Percentiles rank a stretch among this genome's conserved stretches.
These are phyloP conservation scores for Podochytrium sp. DNA, from an alignment of 192 early-diverging fungal species.

Conservation along the genomic window DNA sequence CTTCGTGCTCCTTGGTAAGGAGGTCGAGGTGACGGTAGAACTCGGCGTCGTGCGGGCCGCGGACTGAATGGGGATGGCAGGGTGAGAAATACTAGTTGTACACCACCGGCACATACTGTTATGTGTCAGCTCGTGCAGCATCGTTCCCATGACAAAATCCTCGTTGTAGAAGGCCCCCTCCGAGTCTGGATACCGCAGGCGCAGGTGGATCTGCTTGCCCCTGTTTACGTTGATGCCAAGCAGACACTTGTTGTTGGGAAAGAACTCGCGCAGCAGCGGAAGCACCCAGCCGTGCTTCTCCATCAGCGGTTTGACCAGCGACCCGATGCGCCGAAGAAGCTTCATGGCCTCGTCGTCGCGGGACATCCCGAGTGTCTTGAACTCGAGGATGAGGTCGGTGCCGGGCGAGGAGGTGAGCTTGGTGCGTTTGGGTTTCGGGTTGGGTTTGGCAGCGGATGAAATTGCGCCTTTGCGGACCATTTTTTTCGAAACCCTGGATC, in stretches of 20 bases:
- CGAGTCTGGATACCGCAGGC: slow-evolving; percentile 62
- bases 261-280: slow-evolving; percentile 61
- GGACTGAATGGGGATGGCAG: slow-evolving; percentile 37
- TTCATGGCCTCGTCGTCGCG: slow-evolving; percentile 34
- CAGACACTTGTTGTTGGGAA: slow-evolving; percentile 53
- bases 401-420: slow-evolving; percentile 1
- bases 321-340: slow-evolving; percentile 22
- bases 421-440: not conserved
- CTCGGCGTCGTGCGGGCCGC: slow-evolving; percentile 65
- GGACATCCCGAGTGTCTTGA: slow-evolving; percentile 23
- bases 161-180: slow-evolving; percentile 60
- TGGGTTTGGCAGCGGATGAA: too few relatives aligned
- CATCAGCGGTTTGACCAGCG: slow-evolving; percentile 74
- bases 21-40: slow-evolving; percentile 67
- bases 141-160: slow-evolving; percentile 71
- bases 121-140: slow-evolving; percentile 72
- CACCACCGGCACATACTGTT: slow-evolving; percentile 21
- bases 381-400: slow-evolving; percentile 9
- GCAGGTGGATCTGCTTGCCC: slow-evolving; percentile 66
- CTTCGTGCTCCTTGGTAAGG: slow-evolving; percentile 67
- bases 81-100: not conserved
- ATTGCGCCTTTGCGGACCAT: too few relatives aligned
- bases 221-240: slow-evolving; percentile 74
- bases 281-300: slow-evolving; percentile 65
- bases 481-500: too few relatives aligned